Evolutionary conservation across 495 filamentous ascomycete species (phyloP), one percentile per base, ranked within the genome.

Genomic region (Daldinia childiae): DNA sequence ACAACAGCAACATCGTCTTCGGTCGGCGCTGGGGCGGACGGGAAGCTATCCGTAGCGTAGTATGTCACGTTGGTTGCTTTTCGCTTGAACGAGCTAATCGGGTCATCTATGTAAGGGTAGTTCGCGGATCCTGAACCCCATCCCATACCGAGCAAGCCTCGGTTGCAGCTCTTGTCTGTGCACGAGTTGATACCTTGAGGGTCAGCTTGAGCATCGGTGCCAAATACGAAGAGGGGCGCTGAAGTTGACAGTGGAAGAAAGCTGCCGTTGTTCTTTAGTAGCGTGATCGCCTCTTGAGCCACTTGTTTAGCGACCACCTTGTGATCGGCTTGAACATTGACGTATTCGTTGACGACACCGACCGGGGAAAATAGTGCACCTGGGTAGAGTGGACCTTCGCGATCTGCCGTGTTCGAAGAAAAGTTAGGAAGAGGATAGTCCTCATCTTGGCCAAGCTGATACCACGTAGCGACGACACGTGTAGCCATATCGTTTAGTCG

Each of bases 401-500:
- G 77, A 51, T 85, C 81, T 1, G 76, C 82, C 48, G 78, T 86
- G 75, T 85, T 87, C 21, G 88, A 82, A 1, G 89, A 91, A 78
- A 93, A 93, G 74, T 92, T 92, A 21, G 88, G 86, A 9, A 82
- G 79, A 1, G 90, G 90, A 66, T 87, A 91, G 76, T 90, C 83
- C 67, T 87, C 75, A 72, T 93, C 90, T 76, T 93, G 90, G 19
- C 89, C 88, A 65, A 93, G 73, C 77, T 92, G 87, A 74, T 91
- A 95, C 91, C 91, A 95, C 4, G 91, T 80, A 9, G 92, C 92
- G 30, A 93, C 85, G 51, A 94, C 87, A 21, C 92, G 84, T 5
- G 91, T 92, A 2, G 89, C 90, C 87, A 92, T 91, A 72, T 95
- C 92, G 78, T 95, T 92, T 14, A 95, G 77, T 5, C 92, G 86